phyloP scores from a whole-genome alignment of 805 yeast species.

The Kurtzmaniella fragi region DNA sequence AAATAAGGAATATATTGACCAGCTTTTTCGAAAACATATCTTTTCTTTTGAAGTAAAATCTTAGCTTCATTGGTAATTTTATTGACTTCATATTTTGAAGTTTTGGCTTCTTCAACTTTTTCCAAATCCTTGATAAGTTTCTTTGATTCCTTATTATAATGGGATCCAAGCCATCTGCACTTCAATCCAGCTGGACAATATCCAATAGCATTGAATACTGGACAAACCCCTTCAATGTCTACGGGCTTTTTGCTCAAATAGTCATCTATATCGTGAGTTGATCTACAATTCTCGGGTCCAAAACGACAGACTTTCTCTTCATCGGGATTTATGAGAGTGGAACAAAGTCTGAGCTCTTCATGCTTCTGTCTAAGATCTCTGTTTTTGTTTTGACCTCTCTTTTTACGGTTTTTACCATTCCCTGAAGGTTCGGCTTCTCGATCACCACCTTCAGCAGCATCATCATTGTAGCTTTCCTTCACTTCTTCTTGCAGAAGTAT shows the following conservation, averaged over 20 bases:
- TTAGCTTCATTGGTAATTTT: slow-evolving; percentile 46
- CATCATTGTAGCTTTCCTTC: slow-evolving; percentile 35
- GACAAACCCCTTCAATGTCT: slow-evolving; percentile 78
- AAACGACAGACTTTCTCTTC: slow-evolving; percentile 46
- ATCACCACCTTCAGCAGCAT: slow-evolving; percentile 42
- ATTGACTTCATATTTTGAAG: slow-evolving; percentile 57
- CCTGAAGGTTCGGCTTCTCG: slow-evolving; percentile 30
- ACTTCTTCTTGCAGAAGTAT: slow-evolving; percentile 47
- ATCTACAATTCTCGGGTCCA: slow-evolving; percentile 70
- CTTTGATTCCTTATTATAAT: slow-evolving; percentile 46
- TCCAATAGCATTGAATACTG: slow-evolving; percentile 77
- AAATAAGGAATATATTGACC: slow-evolving; percentile 57
- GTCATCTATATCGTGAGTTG: slow-evolving; percentile 64
- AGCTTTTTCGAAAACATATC: slow-evolving; percentile 53
- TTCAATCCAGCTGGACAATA: slow-evolving; percentile 89
- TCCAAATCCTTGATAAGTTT: slow-evolving; percentile 42
- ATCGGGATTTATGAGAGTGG: slow-evolving; percentile 54
- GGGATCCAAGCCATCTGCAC: slow-evolving; percentile 85
- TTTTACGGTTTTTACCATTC: slow-evolving; percentile 36
- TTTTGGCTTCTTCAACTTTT: slow-evolving; percentile 24
- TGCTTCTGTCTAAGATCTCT: slow-evolving; percentile 68
- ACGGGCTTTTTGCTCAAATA: slow-evolving; percentile 63
- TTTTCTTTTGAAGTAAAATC: slow-evolving; percentile 52
- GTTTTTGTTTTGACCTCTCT: slow-evolving; percentile 78
- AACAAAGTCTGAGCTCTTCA: slow-evolving; percentile 64